These are phyloP conservation scores for Curvularia sp. DNA, from an alignment of 2,329 filamentous ascomycete species.

Conservation along the genomic window DNA sequence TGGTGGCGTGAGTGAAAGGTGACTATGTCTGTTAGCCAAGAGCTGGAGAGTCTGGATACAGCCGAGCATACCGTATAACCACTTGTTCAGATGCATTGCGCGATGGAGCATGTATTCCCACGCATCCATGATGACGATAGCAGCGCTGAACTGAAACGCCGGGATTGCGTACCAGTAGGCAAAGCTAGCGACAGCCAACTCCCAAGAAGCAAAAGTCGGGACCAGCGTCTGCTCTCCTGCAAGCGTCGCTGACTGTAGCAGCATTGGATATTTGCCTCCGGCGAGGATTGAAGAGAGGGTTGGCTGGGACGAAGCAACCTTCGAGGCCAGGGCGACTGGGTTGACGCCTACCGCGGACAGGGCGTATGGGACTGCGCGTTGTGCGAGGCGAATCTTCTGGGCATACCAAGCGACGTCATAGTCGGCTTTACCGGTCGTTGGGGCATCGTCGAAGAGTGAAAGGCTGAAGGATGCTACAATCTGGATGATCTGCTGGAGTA, in stretches of 20 bases:
- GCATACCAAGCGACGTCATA: conserved; percentile 93
- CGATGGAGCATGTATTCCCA: conserved; percentile 99
- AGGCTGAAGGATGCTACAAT: conserved; percentile 73
- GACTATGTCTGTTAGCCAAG: conserved; percentile 57
- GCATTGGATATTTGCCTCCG: conserved; percentile 80
- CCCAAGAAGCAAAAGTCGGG: conserved; percentile 84
- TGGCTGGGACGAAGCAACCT: conserved; percentile 73
- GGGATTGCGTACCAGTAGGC: conserved; percentile 85
- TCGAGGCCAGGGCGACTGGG: conserved; percentile 75
- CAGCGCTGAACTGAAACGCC: conserved; percentile 75
- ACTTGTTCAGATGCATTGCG: conserved; percentile 96
- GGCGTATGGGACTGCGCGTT: conserved; percentile 76
- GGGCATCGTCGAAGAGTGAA: conserved; percentile 73
- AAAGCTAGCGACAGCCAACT: conserved; percentile 73
- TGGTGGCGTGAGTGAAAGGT: conserved; percentile 95
- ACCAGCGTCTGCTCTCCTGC: conserved; percentile 60
- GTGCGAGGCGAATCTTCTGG: conserved; percentile 77
- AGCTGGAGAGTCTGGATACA: not conserved
- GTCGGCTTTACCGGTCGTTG: conserved; percentile 77
- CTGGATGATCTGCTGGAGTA: conserved; percentile 92
- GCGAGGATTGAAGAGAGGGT: conserved; percentile 76
- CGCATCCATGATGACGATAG: conserved; percentile 81
- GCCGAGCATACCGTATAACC: conserved; percentile 81
- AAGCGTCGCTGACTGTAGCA: conserved; percentile 66
- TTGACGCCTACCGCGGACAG: conserved; percentile 79